A percentile compares a stretch with the other conserved stretches of the same genome.
Evolutionary conservation across 495 filamentous ascomycete genomes (phyloP).

Genomic region (Lepraria neglecta): DNA sequence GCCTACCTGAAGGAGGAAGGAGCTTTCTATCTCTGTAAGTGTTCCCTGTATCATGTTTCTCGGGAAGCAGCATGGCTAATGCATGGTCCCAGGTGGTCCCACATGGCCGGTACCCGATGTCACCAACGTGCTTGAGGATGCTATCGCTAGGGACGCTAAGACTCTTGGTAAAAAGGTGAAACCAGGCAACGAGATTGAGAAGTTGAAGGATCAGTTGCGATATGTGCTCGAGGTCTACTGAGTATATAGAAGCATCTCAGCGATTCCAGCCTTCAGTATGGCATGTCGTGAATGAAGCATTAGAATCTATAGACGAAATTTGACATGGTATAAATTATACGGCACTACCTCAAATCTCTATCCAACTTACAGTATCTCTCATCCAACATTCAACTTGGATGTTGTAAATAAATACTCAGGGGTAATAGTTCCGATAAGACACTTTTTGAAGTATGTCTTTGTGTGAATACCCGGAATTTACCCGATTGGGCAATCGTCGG

Average conservation of each 20-base stretch:
- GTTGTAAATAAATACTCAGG: not conserved
- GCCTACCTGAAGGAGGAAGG: slow-evolving; percentile 86
- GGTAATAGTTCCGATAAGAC: not conserved
- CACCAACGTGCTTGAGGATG: slow-evolving; percentile 86
- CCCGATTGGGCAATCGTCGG: slow-evolving; percentile 18
- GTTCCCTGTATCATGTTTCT: not conserved
- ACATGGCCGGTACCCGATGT: slow-evolving; percentile 99
- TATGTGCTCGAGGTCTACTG: slow-evolving; percentile 96
- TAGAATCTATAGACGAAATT: not conserved
- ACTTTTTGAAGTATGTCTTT: not conserved
- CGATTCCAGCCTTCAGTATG: not conserved
- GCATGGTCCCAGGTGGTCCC: slow-evolving; percentile 49
- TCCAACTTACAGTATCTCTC: too few relatives aligned
- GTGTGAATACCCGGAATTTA: slow-evolving; percentile 5
- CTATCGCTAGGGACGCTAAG: slow-evolving; percentile 72
- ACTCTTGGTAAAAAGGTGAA: slow-evolving; percentile 70
- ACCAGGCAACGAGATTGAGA: slow-evolving; percentile 87
- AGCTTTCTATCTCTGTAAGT: slow-evolving; percentile 80
- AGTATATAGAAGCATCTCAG: slow-evolving; percentile 1
- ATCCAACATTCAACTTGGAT: too few relatives aligned
- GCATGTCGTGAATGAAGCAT: not conserved
- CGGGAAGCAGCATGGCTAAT: not conserved
- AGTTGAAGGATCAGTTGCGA: slow-evolving; percentile 84
- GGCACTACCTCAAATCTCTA: too few relatives aligned
- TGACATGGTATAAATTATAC: not conserved